These are phyloP conservation scores for Penicillium vulpinum DNA, from an alignment of 2,329 filamentous ascomycete species.

Conservation along the genomic window DNA sequence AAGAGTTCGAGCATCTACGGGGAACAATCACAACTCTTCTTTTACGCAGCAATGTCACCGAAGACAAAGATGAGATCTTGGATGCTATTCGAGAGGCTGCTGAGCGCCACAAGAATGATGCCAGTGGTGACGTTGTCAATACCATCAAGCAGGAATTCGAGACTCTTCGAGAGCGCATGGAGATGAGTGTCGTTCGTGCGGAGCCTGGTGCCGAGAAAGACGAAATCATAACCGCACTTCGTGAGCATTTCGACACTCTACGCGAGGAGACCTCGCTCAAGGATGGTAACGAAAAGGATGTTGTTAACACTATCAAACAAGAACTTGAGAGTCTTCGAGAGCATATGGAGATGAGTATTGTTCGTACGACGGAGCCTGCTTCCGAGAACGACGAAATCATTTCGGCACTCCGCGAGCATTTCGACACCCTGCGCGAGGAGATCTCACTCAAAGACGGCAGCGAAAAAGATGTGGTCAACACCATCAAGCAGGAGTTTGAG, in stretches of 20 bases:
- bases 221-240: slow-evolving; percentile 71
- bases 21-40: slow-evolving; percentile 72
- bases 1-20: slow-evolving; percentile 78
- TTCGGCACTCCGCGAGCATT: slow-evolving; percentile 61
- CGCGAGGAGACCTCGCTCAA: slow-evolving; percentile 55
- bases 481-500: slow-evolving; percentile 62
- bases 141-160: slow-evolving; percentile 62
- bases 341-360: slow-evolving; percentile 31
- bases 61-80: slow-evolving; percentile 62
- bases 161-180: slow-evolving; percentile 54
- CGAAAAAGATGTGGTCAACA: slow-evolving; percentile 48
- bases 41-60: slow-evolving; percentile 58
- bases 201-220: slow-evolving; percentile 55
- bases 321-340: slow-evolving; percentile 64
- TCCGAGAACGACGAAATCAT: slow-evolving; percentile 67
- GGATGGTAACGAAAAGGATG: slow-evolving; percentile 53
- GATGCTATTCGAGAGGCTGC: slow-evolving; percentile 58
- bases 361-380: slow-evolving; percentile 45
- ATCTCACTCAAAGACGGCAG: slow-evolving; percentile 54
- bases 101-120: slow-evolving; percentile 39
- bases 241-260: slow-evolving; percentile 46
- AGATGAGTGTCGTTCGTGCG: slow-evolving; percentile 33
- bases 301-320: slow-evolving; percentile 53
- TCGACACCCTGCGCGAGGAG: slow-evolving; percentile 51
- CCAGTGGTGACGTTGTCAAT: slow-evolving; percentile 36